Evolutionary conservation across 2,329 filamentous ascomycete species (phyloP).

Genomic region (Botrytis byssoidea): DNA sequence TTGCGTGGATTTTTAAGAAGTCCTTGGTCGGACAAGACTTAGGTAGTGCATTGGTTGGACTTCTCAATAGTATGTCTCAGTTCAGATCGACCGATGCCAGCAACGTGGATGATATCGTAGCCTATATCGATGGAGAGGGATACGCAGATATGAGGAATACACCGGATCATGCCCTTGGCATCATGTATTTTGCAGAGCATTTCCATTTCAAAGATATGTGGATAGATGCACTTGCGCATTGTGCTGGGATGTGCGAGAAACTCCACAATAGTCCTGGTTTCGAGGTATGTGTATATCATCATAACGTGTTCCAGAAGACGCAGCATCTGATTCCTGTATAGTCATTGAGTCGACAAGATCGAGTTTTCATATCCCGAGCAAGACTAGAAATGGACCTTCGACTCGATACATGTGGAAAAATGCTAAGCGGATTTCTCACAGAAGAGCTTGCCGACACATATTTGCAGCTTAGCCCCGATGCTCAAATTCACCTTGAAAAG

Average conservation of each 20-base stretch:
- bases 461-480: conserved; percentile 60
- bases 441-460: conserved; percentile 66
- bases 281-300: conserved; percentile 48
- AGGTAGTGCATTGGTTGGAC: conserved; percentile 59
- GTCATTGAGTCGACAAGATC: conserved; percentile 54
- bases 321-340: conserved; percentile 34
- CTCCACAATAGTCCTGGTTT: conserved; percentile 59
- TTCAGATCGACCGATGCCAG: conserved; percentile 55
- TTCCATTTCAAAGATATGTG: conserved; percentile 65
- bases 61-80: conserved; percentile 64
- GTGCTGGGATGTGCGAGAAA: conserved; percentile 71
- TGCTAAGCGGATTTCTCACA: conserved; percentile 66
- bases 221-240: conserved; percentile 72
- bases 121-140: conserved; percentile 66
- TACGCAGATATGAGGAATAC: conserved; percentile 66
- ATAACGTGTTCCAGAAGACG: background rate
- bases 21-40: conserved; percentile 68
- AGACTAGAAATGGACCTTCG: conserved; percentile 64
- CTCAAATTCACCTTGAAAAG: conserved; percentile 66
- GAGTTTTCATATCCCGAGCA: conserved; percentile 62
- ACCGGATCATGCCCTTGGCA: conserved; percentile 65
- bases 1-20: conserved; percentile 66
- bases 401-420: conserved; percentile 55
- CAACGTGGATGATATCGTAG: conserved; percentile 60
- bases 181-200: conserved; percentile 66